These are phyloP conservation scores for Lepidium didymum DNA, from an alignment of 345 rosid species.

Conservation along the genomic window DNA sequence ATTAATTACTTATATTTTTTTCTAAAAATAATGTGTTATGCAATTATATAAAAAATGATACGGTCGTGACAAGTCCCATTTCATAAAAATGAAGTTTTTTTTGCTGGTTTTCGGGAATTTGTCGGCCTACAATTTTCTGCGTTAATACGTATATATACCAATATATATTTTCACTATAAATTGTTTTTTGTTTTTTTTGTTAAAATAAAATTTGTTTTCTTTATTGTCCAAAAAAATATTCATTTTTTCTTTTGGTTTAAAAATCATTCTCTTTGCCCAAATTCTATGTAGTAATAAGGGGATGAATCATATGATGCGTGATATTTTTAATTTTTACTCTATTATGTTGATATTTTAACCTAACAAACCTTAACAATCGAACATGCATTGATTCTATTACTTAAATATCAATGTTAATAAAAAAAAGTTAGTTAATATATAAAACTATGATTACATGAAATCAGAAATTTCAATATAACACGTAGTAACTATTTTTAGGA, in stretches of 20 bases:
- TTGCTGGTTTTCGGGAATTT: constrained; percentile 63
- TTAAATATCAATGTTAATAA: not conserved
- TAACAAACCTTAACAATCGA: constrained; percentile 24
- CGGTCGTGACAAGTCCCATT: constrained; percentile 39
- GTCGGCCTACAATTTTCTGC: constrained; percentile 36
- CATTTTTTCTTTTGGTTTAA: too few species aligned
- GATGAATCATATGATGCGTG: constrained; percentile 5
- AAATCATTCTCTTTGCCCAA: not conserved
- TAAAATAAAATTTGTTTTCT: too few species aligned
- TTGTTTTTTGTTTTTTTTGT: not conserved
- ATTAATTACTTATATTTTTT: constrained; percentile 2
- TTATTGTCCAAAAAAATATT: too few species aligned
- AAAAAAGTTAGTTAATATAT: too few species aligned
- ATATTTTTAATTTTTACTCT: not conserved
- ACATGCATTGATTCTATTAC: constrained; percentile 4
- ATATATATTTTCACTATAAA: not conserved
- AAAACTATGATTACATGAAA: too few species aligned
- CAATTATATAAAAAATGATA: constrained; percentile 30
- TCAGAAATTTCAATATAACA: not conserved
- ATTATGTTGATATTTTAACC: not conserved
- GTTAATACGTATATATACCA: not conserved
- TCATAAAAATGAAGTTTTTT: constrained; percentile 17
- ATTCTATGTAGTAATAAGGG: not conserved
- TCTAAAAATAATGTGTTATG: constrained; percentile 7
- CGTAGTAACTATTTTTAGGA: constrained; percentile 11